phyloP scores from a whole-genome alignment of 2,329 filamentous ascomycete species.

The Claviceps capensis region DNA sequence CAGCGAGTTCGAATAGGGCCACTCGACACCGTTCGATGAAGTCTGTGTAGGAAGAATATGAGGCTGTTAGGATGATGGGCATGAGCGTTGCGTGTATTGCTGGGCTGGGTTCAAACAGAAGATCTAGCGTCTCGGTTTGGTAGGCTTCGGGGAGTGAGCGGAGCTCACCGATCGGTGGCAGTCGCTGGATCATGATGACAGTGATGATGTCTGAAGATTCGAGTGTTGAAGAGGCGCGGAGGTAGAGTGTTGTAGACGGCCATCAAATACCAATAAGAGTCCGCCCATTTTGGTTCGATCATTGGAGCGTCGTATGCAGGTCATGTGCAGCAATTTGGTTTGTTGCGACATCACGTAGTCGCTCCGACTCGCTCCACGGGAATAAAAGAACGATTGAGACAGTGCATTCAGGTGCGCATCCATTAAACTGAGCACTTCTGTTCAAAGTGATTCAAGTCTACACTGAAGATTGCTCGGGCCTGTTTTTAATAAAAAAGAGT shows the following conservation, averaged over 20 bases:
- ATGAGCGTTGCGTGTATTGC: constrained; percentile 60
- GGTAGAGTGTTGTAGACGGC: neutral
- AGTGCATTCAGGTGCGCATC: no score
- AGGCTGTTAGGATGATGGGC: constrained; percentile 42
- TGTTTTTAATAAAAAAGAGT: neutral
- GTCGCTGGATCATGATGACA: constrained; percentile 10
- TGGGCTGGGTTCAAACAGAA: constrained; percentile 71
- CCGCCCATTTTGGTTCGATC: no score
- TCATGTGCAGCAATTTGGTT: no score
- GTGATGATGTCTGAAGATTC: neutral
- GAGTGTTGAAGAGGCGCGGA: neutral
- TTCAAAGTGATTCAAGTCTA: neutral
- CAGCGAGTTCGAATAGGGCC: constrained; percentile 46
- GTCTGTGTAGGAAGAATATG: constrained; percentile 53
- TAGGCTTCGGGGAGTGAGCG: constrained; percentile 38
- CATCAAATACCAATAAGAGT: no score
- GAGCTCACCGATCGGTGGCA: constrained; percentile 47
- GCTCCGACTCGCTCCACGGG: no score
- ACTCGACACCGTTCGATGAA: constrained; percentile 54
- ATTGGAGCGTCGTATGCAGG: no score
- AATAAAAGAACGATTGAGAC: no score
- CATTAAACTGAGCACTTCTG: neutral
- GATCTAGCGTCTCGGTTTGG: constrained; percentile 51
- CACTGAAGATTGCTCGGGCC: no score
- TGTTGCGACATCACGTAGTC: no score